Evolutionary conservation across 139 green algal genomes (phyloP).

Genomic region (Picochlorum sp.): DNA sequence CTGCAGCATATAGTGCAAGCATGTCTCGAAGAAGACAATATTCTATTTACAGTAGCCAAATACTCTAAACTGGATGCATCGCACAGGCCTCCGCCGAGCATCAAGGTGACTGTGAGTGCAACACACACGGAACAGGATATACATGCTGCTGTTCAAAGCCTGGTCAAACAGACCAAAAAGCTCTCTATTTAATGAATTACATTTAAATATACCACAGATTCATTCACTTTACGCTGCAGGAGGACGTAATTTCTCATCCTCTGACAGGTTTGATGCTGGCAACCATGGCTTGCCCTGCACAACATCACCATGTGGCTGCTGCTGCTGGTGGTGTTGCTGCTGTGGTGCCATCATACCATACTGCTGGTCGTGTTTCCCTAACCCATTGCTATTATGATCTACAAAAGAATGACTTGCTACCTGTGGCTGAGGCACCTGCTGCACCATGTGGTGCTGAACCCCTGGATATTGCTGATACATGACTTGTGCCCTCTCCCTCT

Average conservation of each 20-base stretch:
- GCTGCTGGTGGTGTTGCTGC: background rate
- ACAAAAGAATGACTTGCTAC: too few relatives aligned
- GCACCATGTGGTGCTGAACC: conserved; percentile 8
- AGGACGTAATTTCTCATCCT: conserved; percentile 30
- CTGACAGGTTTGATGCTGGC: conserved; percentile 18
- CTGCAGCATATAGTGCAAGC: conserved; percentile 29
- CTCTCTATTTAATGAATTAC: background rate
- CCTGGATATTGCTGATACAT: conserved; percentile 27
- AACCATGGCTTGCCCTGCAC: conserved; percentile 18
- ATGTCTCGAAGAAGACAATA: conserved; percentile 21
- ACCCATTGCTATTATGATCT: background rate
- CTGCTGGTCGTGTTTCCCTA: too few relatives aligned
- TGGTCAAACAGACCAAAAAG: conserved; percentile 9
- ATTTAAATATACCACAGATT: background rate
- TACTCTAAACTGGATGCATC: conserved; percentile 46
- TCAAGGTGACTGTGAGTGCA: conserved; percentile 45
- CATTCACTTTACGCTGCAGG: conserved; percentile 15
- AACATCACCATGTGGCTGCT: conserved; percentile 1
- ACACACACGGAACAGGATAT: conserved; percentile 39
- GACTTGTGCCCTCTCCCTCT: conserved; percentile 18
- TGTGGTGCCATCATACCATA: background rate
- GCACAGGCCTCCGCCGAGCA: conserved; percentile 21
- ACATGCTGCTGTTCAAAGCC: conserved; percentile 25
- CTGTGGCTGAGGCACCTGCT: conserved; percentile 17
- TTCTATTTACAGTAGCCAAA: conserved; percentile 44